Evolutionary conservation across 768 basidiomycete genomes (phyloP).

Genomic region (Boletus vermiculosoides): DNA sequence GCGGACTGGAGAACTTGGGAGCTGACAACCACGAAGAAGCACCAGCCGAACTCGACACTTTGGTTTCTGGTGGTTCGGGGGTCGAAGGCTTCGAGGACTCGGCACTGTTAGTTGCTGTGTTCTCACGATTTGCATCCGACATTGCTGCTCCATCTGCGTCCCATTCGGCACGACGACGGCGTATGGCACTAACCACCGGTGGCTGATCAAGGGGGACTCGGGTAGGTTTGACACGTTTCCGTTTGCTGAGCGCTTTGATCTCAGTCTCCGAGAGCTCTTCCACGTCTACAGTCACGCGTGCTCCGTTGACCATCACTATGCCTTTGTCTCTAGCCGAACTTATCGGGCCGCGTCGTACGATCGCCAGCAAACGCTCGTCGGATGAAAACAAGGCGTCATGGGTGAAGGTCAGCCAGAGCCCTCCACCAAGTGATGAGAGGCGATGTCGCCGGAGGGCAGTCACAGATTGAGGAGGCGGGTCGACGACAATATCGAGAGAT

Average conservation of each 20-base stretch:
- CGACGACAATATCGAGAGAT: constrained; percentile 84
- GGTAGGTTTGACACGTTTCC: constrained; percentile 81
- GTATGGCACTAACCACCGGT: constrained; percentile 70
- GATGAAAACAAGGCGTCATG: constrained; percentile 80
- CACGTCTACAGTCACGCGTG: constrained; percentile 77
- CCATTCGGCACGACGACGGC: constrained; percentile 72
- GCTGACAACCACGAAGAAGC: constrained; percentile 52
- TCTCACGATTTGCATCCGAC: constrained; percentile 19
- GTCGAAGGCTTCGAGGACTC: constrained; percentile 22
- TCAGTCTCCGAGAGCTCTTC: constrained; percentile 88
- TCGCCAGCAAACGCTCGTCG: constrained; percentile 70
- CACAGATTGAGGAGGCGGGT: constrained; percentile 85
- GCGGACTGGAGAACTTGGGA: constrained; percentile 66
- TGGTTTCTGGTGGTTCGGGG: constrained; percentile 23
- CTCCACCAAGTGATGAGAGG: constrained; percentile 83
- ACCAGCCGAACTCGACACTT: constrained; percentile 7
- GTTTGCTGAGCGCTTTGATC: constrained; percentile 75
- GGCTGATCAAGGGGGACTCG: constrained; percentile 94
- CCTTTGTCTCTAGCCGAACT: constrained; percentile 71
- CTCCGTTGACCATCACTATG: constrained; percentile 85
- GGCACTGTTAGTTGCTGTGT: constrained; percentile 8
- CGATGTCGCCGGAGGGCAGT: constrained; percentile 84
- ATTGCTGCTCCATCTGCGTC: constrained; percentile 46
- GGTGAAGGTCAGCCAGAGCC: constrained; percentile 89
- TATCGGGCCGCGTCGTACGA: constrained; percentile 70